These are phyloP conservation scores for Lipomyces mesembrius DNA, from an alignment of 805 yeast species.

Conservation along the genomic window DNA sequence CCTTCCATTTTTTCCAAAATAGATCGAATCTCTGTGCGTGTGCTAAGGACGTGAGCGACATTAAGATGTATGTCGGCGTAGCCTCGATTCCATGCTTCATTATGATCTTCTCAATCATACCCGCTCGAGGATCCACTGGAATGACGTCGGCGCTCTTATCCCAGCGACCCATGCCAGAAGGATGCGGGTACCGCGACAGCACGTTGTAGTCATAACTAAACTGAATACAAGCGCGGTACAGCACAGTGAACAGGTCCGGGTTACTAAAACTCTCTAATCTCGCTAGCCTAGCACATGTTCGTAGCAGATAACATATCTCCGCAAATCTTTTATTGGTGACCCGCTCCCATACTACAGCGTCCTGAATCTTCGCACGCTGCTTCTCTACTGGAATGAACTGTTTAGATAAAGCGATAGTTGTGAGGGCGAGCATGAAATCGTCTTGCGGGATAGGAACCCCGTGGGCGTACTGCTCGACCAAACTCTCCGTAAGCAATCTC, in stretches of 20 bases:
- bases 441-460: conserved; percentile 42
- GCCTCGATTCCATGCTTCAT: conserved; percentile 19
- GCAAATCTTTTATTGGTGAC: conserved; percentile 16
- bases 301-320: conserved; percentile 10
- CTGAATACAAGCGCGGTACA: conserved; percentile 37
- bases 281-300: conserved; percentile 4
- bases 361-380: conserved; percentile 36
- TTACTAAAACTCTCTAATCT: not conserved
- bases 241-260: conserved; percentile 7
- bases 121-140: conserved; percentile 16
- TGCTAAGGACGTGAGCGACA: conserved; percentile 42
- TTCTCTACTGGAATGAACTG: conserved; percentile 36
- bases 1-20: conserved; percentile 44
- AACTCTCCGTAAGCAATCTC: conserved; percentile 38
- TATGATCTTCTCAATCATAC: conserved; percentile 28
- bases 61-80: conserved; percentile 32
- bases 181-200: conserved; percentile 5
- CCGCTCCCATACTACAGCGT: conserved; percentile 33
- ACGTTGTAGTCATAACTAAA: conserved; percentile 13
- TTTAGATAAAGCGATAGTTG: conserved; percentile 42
- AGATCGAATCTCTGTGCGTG: conserved; percentile 40
- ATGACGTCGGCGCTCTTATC: not conserved
- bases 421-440: conserved; percentile 42
- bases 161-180: conserved; percentile 11
- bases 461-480: conserved; percentile 42